Conservation (phyloP, 2,329 filamentous ascomycete genomes). For the Aspergillus fijiensis region DNA sequence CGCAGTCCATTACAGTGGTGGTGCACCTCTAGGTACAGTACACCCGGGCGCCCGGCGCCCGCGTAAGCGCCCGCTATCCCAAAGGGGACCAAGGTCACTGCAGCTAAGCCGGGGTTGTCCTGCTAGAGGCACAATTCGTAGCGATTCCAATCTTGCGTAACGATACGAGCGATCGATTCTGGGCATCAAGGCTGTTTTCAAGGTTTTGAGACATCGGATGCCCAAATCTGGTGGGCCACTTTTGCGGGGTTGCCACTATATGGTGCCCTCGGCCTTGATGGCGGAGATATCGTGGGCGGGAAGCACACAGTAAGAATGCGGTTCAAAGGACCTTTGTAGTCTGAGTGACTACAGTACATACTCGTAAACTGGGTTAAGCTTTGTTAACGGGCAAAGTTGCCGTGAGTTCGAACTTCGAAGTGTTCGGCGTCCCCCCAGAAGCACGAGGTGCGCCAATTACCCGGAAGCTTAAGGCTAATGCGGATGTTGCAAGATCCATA, state of each 20-base stretch:
- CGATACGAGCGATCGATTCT: not conserved
- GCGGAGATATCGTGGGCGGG: no score
- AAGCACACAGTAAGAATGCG: no score
- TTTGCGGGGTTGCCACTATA: not conserved
- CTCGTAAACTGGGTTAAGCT: not conserved
- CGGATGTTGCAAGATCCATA: not conserved
- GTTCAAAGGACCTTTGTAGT: no score
- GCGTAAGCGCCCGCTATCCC: conserved; percentile 3
- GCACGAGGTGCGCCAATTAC: not conserved
- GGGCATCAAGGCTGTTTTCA: not conserved
- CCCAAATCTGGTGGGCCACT: not conserved
- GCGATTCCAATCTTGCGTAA: not conserved
- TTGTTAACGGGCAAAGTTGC: not conserved
- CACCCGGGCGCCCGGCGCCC: not conserved
- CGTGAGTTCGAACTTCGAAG: not conserved
- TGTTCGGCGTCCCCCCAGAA: not conserved
- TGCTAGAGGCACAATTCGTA: not conserved
- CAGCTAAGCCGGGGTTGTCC: not conserved
- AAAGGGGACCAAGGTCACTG: conserved; percentile 1
- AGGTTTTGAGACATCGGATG: not conserved
- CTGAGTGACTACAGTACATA: no score
- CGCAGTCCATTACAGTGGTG: not conserved
- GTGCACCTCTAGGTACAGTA: not conserved
- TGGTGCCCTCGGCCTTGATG: not conserved
- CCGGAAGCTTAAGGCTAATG: not conserved